Percentiles rank a stretch among this genome's conserved stretches.
Conservation (phyloP, 306 rosid genomes). For the Prunus mume region DNA sequence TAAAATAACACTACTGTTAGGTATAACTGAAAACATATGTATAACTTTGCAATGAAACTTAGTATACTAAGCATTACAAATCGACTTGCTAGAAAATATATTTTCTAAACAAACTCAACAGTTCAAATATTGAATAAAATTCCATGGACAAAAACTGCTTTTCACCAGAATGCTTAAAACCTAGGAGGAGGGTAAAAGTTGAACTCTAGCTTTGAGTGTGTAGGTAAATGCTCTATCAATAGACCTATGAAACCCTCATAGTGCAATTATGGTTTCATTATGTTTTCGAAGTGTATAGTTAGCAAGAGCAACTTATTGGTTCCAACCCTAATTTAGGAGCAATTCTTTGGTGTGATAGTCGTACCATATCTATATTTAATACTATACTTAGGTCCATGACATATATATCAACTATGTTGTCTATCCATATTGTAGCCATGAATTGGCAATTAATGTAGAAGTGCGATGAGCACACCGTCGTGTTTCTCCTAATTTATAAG, state of each 20-base stretch:
- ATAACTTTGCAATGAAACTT: too few species aligned
- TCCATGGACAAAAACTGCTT: neutral
- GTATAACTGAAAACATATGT: neutral
- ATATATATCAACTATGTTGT: too few species aligned
- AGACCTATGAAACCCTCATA: neutral
- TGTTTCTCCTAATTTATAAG: too few species aligned
- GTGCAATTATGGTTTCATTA: neutral
- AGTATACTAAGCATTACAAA: neutral
- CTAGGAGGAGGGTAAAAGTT: neutral
- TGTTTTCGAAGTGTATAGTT: neutral
- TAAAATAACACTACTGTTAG: neutral
- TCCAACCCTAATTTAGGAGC: too few species aligned
- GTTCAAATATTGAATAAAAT: neutral
- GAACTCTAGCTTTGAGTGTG: neutral
- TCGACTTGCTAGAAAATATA: too few species aligned
- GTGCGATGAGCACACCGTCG: accelerated
- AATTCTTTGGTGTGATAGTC: too few species aligned
- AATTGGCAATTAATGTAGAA: too few species aligned
- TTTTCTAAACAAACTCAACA: neutral
- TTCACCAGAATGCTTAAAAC: neutral
- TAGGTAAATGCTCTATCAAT: neutral
- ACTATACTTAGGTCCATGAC: too few species aligned
- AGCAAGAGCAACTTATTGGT: too few species aligned
- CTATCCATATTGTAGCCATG: too few species aligned
- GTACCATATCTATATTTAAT: too few species aligned